phyloP scores from a whole-genome alignment of 176 grass and related monocot genomes.

The Tillandsia fasciculata region DNA sequence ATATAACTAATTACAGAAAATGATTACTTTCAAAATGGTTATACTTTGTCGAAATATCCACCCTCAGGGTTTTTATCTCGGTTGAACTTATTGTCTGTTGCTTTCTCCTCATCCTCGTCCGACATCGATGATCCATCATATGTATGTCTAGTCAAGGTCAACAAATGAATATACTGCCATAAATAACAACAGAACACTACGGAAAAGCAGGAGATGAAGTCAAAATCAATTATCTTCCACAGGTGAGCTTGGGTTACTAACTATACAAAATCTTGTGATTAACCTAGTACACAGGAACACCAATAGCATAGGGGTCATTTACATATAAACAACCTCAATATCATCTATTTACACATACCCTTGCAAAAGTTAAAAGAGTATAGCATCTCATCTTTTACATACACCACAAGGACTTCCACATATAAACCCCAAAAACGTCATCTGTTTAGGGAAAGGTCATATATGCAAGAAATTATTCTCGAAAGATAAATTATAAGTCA shows the following conservation, averaged over 20 bases:
- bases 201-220: background rate
- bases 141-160: constrained; percentile 68
- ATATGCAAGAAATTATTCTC: no score
- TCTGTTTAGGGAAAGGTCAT: no score
- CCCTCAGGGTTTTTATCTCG: constrained; percentile 46
- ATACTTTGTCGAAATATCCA: constrained; percentile 87
- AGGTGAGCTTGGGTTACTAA: no score
- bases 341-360: no score
- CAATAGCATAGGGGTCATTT: no score
- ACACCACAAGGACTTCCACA: background rate
- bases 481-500: no score
- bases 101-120: constrained; percentile 44
- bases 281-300: no score
- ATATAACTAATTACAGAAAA: constrained; percentile 7
- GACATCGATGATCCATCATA: constrained; percentile 64
- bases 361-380: background rate
- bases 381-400: constrained; percentile 6
- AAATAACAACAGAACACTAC: background rate
- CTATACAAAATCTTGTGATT: no score
- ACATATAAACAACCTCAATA: no score
- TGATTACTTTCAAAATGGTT: background rate
- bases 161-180: constrained; percentile 1
- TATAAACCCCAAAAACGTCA: no score
- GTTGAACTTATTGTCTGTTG: constrained; percentile 43
- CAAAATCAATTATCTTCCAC: background rate